These are phyloP conservation scores for Prinsepia uniflora DNA, from an alignment of 306 rosid species.

Conservation along the genomic window DNA sequence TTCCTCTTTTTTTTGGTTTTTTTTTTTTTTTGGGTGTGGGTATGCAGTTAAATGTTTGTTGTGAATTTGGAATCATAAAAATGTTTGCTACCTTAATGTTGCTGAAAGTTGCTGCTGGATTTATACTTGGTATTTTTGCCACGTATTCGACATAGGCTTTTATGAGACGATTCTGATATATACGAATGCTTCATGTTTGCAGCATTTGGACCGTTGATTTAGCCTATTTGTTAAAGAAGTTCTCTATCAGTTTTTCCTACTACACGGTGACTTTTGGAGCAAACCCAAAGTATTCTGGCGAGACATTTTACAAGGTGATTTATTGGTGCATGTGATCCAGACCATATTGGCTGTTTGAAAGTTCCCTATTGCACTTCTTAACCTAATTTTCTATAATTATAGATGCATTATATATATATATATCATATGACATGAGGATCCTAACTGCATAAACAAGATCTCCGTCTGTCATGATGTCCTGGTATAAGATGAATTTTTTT, in stretches of 20 bases:
- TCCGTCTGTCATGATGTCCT: background rate
- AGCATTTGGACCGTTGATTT: conserved; percentile 97
- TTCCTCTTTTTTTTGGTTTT: background rate
- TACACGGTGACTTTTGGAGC: conserved; percentile 90
- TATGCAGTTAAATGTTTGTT: background rate
- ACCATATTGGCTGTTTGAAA: background rate
- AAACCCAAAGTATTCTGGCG: conserved; percentile 82
- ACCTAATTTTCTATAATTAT: background rate
- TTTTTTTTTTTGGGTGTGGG: too few species aligned
- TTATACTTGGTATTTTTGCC: background rate
- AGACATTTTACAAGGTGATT: conserved; percentile 89
- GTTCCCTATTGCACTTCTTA: background rate
- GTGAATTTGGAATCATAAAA: background rate
- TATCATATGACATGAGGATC: conserved; percentile 4
- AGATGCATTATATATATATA: background rate
- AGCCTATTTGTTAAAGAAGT: conserved; percentile 77
- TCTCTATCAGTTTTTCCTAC: conserved; percentile 71
- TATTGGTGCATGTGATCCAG: conserved; percentile 3
- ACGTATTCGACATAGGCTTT: conserved; percentile 15
- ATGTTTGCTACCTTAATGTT: conserved; percentile 8
- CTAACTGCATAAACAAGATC: background rate
- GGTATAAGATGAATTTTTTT: background rate
- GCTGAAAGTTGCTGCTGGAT: background rate
- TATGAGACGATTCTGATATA: conserved; percentile 18
- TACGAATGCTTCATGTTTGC: conserved; percentile 43